Evolutionary conservation across 768 basidiomycete species (phyloP).

Genomic region (Leccinum incarnatum): DNA sequence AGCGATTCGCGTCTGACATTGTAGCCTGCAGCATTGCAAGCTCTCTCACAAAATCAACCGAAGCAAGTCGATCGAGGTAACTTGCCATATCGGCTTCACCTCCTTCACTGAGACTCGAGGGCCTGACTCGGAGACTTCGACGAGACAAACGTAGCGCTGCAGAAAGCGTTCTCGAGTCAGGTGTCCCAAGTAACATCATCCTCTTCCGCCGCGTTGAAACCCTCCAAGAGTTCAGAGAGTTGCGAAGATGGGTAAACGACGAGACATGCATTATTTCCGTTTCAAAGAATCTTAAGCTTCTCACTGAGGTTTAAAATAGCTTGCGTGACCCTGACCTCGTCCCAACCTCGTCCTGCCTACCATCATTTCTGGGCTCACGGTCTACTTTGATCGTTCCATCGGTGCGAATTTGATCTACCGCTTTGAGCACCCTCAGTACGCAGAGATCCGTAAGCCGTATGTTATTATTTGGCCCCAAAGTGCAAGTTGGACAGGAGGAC

Average conservation of each 20-base stretch:
- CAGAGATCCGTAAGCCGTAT: conserved; percentile 67
- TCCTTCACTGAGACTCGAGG: no score
- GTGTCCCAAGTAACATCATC: conserved; percentile 40
- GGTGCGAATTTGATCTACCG: conserved; percentile 91
- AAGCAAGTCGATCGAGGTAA: no score
- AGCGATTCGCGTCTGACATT: no score
- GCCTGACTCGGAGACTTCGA: no score
- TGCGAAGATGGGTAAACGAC: conserved; percentile 42
- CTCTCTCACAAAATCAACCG: no score
- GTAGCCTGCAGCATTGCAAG: no score
- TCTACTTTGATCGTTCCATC: conserved; percentile 91
- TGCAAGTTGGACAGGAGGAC: conserved; percentile 66
- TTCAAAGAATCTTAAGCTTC: neutral
- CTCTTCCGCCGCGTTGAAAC: conserved; percentile 49
- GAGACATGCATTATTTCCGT: conserved; percentile 34
- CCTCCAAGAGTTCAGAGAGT: conserved; percentile 76
- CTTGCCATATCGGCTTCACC: no score
- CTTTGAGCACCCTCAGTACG: conserved; percentile 93
- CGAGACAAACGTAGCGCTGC: conserved; percentile 58
- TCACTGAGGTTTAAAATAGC: conserved; percentile 32
- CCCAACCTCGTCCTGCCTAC: conserved; percentile 60
- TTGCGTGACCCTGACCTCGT: conserved; percentile 57
- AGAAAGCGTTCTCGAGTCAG: conserved; percentile 60
- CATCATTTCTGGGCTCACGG: conserved; percentile 77
- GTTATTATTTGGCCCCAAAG: conserved; percentile 63